Evolutionary conservation across 2,329 filamentous ascomycete species (phyloP).

Genomic region (Byssoonygena ceratinophila): DNA sequence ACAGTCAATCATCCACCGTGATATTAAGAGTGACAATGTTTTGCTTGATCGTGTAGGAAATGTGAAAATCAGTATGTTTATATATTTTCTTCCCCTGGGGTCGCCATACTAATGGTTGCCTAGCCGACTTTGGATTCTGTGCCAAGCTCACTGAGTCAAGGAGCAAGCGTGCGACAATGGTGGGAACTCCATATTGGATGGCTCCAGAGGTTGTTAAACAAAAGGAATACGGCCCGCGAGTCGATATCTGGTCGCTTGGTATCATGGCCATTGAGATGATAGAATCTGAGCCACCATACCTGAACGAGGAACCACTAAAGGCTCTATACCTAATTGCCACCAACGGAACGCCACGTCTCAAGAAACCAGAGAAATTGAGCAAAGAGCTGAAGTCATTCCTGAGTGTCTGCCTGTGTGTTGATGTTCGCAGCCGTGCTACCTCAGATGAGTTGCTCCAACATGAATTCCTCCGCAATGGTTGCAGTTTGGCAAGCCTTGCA

Average conservation of each 20-base stretch:
- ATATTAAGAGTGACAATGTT: conserved; percentile 99
- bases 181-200: conserved; percentile 99
- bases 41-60: conserved; percentile 86
- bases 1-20: conserved; percentile 95
- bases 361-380: conserved; percentile 96
- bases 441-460: conserved; percentile 81
- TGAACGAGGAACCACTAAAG: conserved; percentile 96
- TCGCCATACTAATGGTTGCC: conserved; percentile 20
- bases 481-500: conserved; percentile 67
- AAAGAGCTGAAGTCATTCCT: conserved; percentile 97
- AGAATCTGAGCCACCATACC: conserved; percentile 91
- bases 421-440: conserved; percentile 87
- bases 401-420: conserved; percentile 90
- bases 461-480: conserved; percentile 90
- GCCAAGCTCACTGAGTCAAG: conserved; percentile 96
- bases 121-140: conserved; percentile 97
- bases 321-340: conserved; percentile 95
- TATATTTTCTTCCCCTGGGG: not conserved
- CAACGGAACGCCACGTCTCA: conserved; percentile 89
- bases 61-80: conserved; percentile 83
- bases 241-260: conserved; percentile 96
- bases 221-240: conserved; percentile 96
- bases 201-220: conserved; percentile 98
- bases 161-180: conserved; percentile 97
- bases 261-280: conserved; percentile 99